Evolutionary conservation across 2,329 filamentous ascomycete species (phyloP), one percentile per base, ranked within the genome.

Genomic region (Chalaropsis ovoidea): DNA sequence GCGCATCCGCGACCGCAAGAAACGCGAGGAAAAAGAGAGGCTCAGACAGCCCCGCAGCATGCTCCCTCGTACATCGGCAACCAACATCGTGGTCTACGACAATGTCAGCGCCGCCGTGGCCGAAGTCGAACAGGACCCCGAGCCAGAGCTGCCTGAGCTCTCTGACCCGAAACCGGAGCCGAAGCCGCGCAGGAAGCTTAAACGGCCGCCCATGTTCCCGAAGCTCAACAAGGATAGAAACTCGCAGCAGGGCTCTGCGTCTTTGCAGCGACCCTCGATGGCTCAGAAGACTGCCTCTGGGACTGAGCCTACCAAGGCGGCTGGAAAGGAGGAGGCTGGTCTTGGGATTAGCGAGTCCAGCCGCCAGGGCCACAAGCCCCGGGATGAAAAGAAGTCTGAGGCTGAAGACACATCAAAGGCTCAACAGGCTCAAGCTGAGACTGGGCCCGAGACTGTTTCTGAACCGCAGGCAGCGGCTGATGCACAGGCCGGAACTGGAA

Each of bases 31-130:
- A 58, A 90, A 86, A 72, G 86, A 88, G 72, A 54, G 61, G 10
- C 82, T 84, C 24, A 79, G 81, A 54, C 80, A 83, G 73, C 89
- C 90, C 15, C 84, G 92, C 68, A 90, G 90, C 0, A 93, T 93
- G 73, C 76, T 85, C 24, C 93, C 94, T 22, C 84, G 94, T 69
- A 90, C 91, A 49, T 92, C 90, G 19, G 94, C 92, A 71, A 92
- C 94, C 6, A 93, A 95, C 68, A 92, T 99, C 17, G 90, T 97
- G 74, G 91, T 99, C 8, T 99, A 97, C 73, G 88, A 89, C 70
- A 90, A 96, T 74, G 90, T 96, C 3, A 87, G 92, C 66, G 91
- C 96, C 74, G 94, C 95, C 22, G 92, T 96, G 11, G 88, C 91
- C 70, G 91, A 95, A 72, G 83, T 84, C 62, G 85, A 85, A 15